Conservation (phyloP, 139 green algal genomes). For the Mesotaenium endlicherianum region DNA sequence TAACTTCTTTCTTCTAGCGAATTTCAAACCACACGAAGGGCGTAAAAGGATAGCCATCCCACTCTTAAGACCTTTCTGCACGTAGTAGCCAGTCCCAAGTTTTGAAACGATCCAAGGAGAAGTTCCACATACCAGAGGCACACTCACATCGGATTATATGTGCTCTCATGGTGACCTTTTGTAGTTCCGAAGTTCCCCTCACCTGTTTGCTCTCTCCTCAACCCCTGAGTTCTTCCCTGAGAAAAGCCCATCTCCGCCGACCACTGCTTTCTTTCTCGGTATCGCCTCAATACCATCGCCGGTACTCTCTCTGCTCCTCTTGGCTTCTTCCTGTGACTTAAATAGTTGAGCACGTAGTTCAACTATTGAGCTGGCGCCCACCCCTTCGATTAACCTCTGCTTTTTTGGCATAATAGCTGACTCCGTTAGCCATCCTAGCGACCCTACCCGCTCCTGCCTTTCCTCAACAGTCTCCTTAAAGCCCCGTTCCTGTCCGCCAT, state of each 20-base stretch:
- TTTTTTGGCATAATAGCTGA: slow-evolving; percentile 70
- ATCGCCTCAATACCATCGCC: slow-evolving; percentile 23
- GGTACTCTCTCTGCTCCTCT: slow-evolving; percentile 48
- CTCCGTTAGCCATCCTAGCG: slow-evolving; percentile 72
- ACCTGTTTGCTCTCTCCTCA: slow-evolving; percentile 55
- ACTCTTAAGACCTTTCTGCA: too few species aligned
- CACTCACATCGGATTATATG: too few species aligned
- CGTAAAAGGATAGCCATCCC: too few species aligned
- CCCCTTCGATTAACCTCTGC: slow-evolving; percentile 68
- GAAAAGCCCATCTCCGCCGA: slow-evolving; percentile 55
- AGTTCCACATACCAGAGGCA: too few species aligned
- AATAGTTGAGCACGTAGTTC: slow-evolving; percentile 76
- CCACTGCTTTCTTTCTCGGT: background rate
- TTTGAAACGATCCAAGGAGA: too few species aligned
- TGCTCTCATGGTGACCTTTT: too few species aligned
- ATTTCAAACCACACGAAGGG: too few species aligned
- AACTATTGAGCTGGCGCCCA: slow-evolving; percentile 67
- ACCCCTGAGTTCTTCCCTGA: slow-evolving; percentile 69
- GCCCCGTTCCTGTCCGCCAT: too few species aligned
- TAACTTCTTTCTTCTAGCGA: too few species aligned
- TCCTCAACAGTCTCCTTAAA: too few species aligned
- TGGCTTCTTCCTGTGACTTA: slow-evolving; percentile 63
- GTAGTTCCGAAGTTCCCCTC: background rate
- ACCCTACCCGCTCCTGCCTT: slow-evolving; percentile 28
- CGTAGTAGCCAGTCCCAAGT: too few species aligned